These are phyloP conservation scores for Diophrys appendiculata DNA, from an alignment of 73 alveolate genomes.

Conservation along the genomic window DNA sequence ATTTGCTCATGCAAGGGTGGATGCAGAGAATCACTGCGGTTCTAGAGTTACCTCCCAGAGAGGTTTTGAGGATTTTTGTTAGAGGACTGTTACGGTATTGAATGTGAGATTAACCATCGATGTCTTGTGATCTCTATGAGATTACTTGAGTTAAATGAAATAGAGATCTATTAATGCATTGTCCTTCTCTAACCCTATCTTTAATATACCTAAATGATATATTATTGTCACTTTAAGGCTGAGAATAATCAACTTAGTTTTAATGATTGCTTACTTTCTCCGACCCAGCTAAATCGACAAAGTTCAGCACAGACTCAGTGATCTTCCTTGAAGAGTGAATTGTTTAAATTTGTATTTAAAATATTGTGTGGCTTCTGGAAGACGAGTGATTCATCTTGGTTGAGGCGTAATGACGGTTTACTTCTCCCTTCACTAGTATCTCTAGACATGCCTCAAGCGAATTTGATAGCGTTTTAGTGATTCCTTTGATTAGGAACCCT, in stretches of 20 bases:
- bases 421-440: conserved; percentile 70
- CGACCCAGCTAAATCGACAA: conserved; percentile 98
- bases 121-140: conserved; percentile 67
- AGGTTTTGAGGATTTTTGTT: conserved; percentile 90
- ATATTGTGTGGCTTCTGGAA: conserved; percentile 80
- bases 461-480: conserved; percentile 66
- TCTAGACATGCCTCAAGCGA: conserved; percentile 70
- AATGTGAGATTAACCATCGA: conserved; percentile 53
- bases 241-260: conserved; percentile 14
- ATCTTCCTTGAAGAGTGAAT: conserved; percentile 61
- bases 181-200: conserved; percentile 71
- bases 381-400: conserved; percentile 78
- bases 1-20: conserved; percentile 74
- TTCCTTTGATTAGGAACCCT: conserved; percentile 69
- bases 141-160: conserved; percentile 80
- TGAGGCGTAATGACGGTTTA: conserved; percentile 74
- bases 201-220: neutral
- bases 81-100: conserved; percentile 93
- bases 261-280: conserved; percentile 81
- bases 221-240: neutral
- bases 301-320: conserved; percentile 71
- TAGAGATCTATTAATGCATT: conserved; percentile 74
- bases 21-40: conserved; percentile 91
- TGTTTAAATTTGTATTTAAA: too few species aligned
- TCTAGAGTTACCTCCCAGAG: conserved; percentile 94